Evolutionary conservation across 495 filamentous ascomycete species (phyloP), one percentile per base, ranked within the genome.

Genomic region (Penicillium taxi): DNA sequence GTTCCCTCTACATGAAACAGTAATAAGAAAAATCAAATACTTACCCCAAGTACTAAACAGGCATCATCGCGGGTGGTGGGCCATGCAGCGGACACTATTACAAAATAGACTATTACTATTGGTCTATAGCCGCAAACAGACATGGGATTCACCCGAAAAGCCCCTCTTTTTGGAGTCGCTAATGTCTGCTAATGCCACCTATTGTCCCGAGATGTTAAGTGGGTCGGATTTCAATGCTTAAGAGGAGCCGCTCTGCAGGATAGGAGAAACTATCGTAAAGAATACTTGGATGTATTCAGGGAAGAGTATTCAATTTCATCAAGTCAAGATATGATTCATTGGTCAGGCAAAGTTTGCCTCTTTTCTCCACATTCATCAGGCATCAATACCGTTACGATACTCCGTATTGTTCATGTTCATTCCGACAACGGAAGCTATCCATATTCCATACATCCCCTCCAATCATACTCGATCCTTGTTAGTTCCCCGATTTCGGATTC

Each of bases 371-470:
- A 28, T n/a, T 13, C 26, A 5, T 13, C 5, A 29, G 12, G 15
- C 20, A 16, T 17, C n/a, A 24, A 15, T 35, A 35, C 34, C 14
- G 15, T 26, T 20, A n/a, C n/a, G n/a, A n/a, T n/a, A n/a, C n/a
- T n/a, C n/a, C n/a, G n/a, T n/a, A n/a, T n/a, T n/a, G n/a, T n/a
- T n/a, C n/a, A n/a, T n/a, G n/a, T n/a, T 13, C 32, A 50, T 55
- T 52, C 59, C 59, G 59, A 61, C 57, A 61, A 60, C 59, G 56
- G 59, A 58, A 55, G 50, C 43, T 29, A 36, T 39, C 48, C 39
- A 37, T 33, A 30, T 39, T 49, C 27, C n/a, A n/a, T 46, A 21
- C 42, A 38, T 36, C 39, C 35, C 19, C 46, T 18, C 27, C 30
- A 33, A 25, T 35, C 9, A 27, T 29, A 9, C 22, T 36, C 16